A percentile compares a stretch with the other conserved stretches of the same genome.
Evolutionary conservation across 805 yeast species (phyloP).

Genomic region (Debaryomyces hansenii): DNA sequence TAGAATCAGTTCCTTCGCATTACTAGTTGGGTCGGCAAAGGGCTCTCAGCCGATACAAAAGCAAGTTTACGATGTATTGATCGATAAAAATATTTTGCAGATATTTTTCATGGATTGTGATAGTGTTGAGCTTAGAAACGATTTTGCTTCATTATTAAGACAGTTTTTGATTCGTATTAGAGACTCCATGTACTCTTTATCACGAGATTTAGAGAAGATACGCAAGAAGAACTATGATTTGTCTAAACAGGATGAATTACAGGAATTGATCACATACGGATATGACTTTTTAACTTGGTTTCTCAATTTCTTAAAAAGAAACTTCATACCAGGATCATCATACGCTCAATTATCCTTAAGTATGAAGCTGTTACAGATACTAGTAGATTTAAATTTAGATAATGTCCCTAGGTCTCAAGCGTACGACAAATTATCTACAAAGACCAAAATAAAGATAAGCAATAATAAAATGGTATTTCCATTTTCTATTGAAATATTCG

Average conservation of each 20-base stretch:
- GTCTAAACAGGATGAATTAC: constrained; percentile 10
- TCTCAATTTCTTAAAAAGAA: constrained; percentile 49
- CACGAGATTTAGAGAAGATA: constrained; percentile 39
- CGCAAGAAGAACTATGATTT: constrained; percentile 21
- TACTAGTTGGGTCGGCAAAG: constrained; percentile 61
- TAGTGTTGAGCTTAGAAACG: constrained; percentile 67
- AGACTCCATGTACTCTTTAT: constrained; percentile 60
- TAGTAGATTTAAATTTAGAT: constrained; percentile 13
- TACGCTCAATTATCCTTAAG: constrained; percentile 37
- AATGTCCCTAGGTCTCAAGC: background rate
- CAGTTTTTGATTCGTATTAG: constrained; percentile 64
- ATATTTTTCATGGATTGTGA: constrained; percentile 57
- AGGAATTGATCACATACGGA: background rate
- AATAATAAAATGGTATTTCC: constrained; percentile 8
- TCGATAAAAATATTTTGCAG: constrained; percentile 37
- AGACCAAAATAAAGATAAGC: background rate
- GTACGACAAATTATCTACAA: background rate
- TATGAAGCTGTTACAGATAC: constrained; percentile 10
- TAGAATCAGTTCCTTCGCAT: constrained; percentile 57
- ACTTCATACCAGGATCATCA: constrained; percentile 45
- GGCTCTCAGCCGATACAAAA: constrained; percentile 56
- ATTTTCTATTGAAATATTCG: constrained; percentile 4
- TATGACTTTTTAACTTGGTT: constrained; percentile 35
- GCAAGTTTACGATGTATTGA: constrained; percentile 44
- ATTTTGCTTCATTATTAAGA: constrained; percentile 59